These are phyloP conservation scores for Coemansia javaensis DNA, from an alignment of 192 early-diverging fungal genomes.

Conservation along the genomic window DNA sequence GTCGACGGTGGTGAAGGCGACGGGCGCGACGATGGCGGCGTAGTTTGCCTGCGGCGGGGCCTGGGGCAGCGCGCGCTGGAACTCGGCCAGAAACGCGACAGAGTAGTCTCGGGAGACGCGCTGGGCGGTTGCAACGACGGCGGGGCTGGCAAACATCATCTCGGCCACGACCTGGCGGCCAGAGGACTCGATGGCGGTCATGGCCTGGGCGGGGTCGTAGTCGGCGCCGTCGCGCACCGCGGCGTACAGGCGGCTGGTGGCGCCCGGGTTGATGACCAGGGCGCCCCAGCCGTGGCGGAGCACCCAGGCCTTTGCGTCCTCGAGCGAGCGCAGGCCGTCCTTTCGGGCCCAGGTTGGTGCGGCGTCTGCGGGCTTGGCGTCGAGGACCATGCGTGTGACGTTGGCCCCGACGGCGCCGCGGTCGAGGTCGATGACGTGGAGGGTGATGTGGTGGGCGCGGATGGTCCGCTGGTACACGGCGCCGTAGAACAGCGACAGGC, in stretches of 20 bases:
- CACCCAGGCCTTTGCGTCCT: slow-evolving; percentile 13
- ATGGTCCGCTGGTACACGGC: slow-evolving; percentile 26
- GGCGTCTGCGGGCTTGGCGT: slow-evolving; percentile 5
- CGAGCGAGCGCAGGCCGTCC: slow-evolving; percentile 1
- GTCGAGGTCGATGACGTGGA: slow-evolving; percentile 42
- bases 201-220: slow-evolving; percentile 19
- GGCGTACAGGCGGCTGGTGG: slow-evolving; percentile 14
- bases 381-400: slow-evolving; percentile 24
- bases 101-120: slow-evolving; percentile 13
- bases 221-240: slow-evolving; percentile 14
- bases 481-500: slow-evolving; percentile 37
- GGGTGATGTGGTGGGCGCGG: slow-evolving; percentile 23
- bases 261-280: slow-evolving; percentile 31
- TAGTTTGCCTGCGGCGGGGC: slow-evolving; percentile 6
- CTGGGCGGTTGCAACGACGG: slow-evolving; percentile 7
- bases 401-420: slow-evolving; percentile 30
- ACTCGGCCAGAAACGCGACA: slow-evolving; percentile 10
- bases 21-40: slow-evolving; percentile 18
- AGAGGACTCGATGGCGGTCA: slow-evolving; percentile 24
- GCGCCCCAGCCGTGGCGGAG: slow-evolving; percentile 31
- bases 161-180: slow-evolving; percentile 23
- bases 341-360: slow-evolving; percentile 19
- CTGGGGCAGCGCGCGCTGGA: neutral
- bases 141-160: slow-evolving; percentile 20
- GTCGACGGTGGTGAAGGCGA: slow-evolving; percentile 17